phyloP scores from a whole-genome alignment of 164 flowering plant species.

The Berberis thunbergii region DNA sequence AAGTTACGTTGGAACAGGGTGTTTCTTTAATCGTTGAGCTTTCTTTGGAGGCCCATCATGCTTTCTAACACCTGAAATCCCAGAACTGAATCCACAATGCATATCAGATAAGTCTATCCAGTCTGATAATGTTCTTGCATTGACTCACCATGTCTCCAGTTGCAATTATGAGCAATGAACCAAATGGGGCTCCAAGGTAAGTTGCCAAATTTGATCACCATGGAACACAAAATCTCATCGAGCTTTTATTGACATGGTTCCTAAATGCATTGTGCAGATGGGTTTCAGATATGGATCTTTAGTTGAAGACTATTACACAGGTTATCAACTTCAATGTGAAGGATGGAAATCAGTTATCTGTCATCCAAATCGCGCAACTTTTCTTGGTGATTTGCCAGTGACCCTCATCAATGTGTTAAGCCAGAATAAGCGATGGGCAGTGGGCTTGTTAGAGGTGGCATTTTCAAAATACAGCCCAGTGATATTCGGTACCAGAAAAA shows the following conservation, averaged over 20 bases:
- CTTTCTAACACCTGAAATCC: slow-evolving; percentile 15
- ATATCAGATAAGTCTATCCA: slow-evolving; percentile 15
- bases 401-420: slow-evolving; percentile 28
- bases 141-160: slow-evolving; percentile 40
- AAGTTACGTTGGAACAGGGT: slow-evolving; percentile 45
- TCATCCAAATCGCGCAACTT: slow-evolving; percentile 60
- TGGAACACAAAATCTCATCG: neutral
- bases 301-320: slow-evolving; percentile 71
- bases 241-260: neutral
- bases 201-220: neutral
- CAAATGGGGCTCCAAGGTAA: slow-evolving; percentile 59
- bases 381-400: slow-evolving; percentile 51
- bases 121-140: slow-evolving; percentile 10
- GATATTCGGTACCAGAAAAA: slow-evolving; percentile 27
- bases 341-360: slow-evolving; percentile 73
- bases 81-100: slow-evolving; percentile 20
- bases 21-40: slow-evolving; percentile 41
- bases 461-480: slow-evolving; percentile 27
- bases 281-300: slow-evolving; percentile 79
- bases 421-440: slow-evolving; percentile 58
- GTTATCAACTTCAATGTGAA: slow-evolving; percentile 55
- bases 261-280: slow-evolving; percentile 18
- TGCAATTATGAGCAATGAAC: slow-evolving; percentile 44
- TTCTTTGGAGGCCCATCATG: slow-evolving; percentile 42
- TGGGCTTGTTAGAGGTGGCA: slow-evolving; percentile 48